A percentile compares a stretch with the other conserved stretches of the same genome.
Evolutionary conservation across 352 stramenopile species (phyloP).

Genomic region (Phytophthora podocarpi): DNA sequence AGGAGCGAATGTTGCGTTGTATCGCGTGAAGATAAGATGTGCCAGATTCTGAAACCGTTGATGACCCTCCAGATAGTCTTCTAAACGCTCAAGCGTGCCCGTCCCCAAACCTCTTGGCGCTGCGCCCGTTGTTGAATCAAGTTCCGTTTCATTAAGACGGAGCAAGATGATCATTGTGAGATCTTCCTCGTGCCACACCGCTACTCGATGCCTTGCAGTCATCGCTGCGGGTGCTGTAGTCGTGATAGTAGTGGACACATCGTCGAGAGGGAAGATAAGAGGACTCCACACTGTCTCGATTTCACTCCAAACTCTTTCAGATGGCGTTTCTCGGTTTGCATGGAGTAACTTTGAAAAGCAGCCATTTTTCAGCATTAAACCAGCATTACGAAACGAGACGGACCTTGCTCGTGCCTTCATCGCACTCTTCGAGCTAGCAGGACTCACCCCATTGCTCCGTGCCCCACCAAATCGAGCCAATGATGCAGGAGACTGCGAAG

Average conservation of each 20-base stretch:
- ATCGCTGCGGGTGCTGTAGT: background rate
- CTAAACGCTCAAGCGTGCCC: slow-evolving; percentile 25
- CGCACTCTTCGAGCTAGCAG: slow-evolving; percentile 15
- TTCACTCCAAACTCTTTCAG: slow-evolving; percentile 14
- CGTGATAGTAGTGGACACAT: background rate
- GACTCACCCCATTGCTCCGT: slow-evolving; percentile 8
- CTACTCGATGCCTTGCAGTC: slow-evolving; percentile 25
- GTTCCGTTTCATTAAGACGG: slow-evolving; percentile 1
- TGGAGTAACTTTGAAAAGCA: slow-evolving; percentile 47
- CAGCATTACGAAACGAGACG: slow-evolving; percentile 56
- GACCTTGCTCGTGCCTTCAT: slow-evolving; percentile 44
- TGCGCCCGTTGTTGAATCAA: background rate
- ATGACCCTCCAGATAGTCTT: slow-evolving; percentile 31
- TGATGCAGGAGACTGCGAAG: slow-evolving; percentile 25
- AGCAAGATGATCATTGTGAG: slow-evolving; percentile 54
- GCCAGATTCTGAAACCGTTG: slow-evolving; percentile 45
- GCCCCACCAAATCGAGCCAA: slow-evolving; percentile 6
- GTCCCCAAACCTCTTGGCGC: slow-evolving; percentile 1
- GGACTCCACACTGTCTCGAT: slow-evolving; percentile 53
- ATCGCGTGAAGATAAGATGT: slow-evolving; percentile 39
- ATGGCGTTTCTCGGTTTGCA: slow-evolving; percentile 6
- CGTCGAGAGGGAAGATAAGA: slow-evolving; percentile 32
- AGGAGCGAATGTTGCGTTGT: slow-evolving; percentile 27
- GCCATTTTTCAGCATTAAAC: slow-evolving; percentile 53
- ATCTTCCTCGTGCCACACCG: slow-evolving; percentile 61